Percentiles rank a stretch among this genome's conserved stretches.
These are phyloP conservation scores for Ogataea glucozyma DNA, from an alignment of 805 yeast genomes.

Conservation along the genomic window DNA sequence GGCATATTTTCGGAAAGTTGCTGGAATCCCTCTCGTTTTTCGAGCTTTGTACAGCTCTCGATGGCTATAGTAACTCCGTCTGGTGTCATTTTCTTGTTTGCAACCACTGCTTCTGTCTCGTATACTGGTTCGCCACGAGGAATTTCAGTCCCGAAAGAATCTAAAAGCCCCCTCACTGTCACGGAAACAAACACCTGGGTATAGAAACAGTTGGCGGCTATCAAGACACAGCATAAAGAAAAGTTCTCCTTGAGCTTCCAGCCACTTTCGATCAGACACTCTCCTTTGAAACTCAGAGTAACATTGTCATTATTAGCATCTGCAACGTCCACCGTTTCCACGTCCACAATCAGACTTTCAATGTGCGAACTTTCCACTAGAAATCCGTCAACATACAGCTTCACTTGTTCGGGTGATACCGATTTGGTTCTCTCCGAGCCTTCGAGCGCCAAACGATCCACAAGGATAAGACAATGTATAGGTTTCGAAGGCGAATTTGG, in stretches of 20 bases:
- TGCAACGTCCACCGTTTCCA: conserved; percentile 6
- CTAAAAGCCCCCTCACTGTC: conserved; percentile 14
- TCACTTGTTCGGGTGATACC: conserved; percentile 7
- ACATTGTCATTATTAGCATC: conserved; percentile 5
- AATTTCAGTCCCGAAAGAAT: conserved; percentile 13
- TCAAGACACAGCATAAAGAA: conserved; percentile 12
- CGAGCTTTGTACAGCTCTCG: conserved; percentile 13
- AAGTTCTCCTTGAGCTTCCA: conserved; percentile 13
- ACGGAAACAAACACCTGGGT: conserved; percentile 17
- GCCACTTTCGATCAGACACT: conserved; percentile 11
- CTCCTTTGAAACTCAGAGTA: conserved; percentile 10
- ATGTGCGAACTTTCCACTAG: conserved; percentile 7
- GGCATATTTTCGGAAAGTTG: conserved; percentile 1
- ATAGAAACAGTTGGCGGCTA: conserved; percentile 13
- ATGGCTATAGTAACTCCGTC: conserved; percentile 7
- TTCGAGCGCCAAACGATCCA: conserved; percentile 12
- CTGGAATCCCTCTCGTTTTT: conserved; percentile 7
- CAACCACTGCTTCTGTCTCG: conserved; percentile 16
- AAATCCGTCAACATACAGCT: conserved; percentile 5
- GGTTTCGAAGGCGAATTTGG: conserved; percentile 1
- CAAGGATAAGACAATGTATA: conserved; percentile 6
- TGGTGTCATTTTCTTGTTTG: conserved; percentile 1
- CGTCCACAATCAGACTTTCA: conserved; percentile 11
- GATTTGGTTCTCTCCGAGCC: conserved; percentile 6
- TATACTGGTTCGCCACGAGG: conserved; percentile 11